phyloP scores from a whole-genome alignment of 257 asterid species.

The Fraxinus excelsior region DNA sequence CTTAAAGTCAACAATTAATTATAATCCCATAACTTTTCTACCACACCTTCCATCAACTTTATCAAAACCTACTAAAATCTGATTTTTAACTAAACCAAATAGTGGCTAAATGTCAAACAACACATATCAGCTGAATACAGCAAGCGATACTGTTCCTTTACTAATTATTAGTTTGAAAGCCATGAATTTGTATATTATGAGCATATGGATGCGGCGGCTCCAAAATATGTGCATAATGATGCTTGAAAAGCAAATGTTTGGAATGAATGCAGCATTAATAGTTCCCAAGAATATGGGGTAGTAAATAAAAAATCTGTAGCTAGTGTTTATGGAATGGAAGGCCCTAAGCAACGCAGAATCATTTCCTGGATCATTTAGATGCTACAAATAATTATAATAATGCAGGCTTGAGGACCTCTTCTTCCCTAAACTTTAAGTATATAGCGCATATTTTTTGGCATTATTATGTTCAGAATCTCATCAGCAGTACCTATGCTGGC shows the following conservation, averaged over 20 bases:
- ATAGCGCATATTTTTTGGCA: not conserved
- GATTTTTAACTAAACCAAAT: not conserved
- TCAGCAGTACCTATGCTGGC: not conserved
- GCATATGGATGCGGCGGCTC: not conserved
- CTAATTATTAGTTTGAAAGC: not conserved
- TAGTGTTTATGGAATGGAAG: not conserved
- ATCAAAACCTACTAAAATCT: not conserved
- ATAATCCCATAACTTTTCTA: too few species aligned
- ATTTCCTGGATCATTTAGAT: not conserved
- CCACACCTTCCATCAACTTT: too few species aligned
- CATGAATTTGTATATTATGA: not conserved
- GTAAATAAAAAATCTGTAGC: not conserved
- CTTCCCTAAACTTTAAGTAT: not conserved
- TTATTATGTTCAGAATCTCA: not conserved
- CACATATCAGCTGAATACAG: not conserved
- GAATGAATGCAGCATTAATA: not conserved
- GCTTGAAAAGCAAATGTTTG: not conserved
- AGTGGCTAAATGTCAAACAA: slow-evolving; percentile 5
- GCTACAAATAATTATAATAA: not conserved
- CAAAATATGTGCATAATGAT: not conserved
- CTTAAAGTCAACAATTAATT: too few species aligned
- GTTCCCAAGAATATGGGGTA: not conserved
- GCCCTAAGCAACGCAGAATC: slow-evolving; percentile 2
- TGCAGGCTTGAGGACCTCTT: slow-evolving; percentile 13
- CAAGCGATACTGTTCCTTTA: not conserved